Evolutionary conservation across 2,329 filamentous ascomycete species (phyloP).

Genomic region (Exophiala phaeomuriformis): DNA sequence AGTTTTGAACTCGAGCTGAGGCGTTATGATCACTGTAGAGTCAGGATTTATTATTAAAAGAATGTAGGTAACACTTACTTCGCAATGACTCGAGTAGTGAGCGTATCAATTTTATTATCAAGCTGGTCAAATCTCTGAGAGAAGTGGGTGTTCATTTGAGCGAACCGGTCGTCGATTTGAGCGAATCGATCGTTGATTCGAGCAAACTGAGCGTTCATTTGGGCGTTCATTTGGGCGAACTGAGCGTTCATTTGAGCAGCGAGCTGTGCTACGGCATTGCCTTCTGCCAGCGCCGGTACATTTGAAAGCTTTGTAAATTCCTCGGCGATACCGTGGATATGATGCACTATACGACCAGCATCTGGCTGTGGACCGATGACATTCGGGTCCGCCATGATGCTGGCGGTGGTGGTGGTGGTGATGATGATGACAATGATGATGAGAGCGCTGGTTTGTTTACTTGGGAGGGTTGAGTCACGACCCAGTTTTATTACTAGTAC

Average conservation of each 20-base stretch:
- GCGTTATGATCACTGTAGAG: conserved; percentile 3
- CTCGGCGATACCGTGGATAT: background rate
- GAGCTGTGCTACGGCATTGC: background rate
- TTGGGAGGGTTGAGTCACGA: too few species aligned
- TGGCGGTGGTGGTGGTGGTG: background rate
- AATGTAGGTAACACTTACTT: background rate
- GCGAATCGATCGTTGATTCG: background rate
- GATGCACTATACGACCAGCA: conserved; percentile 2
- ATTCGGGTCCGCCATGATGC: conserved; percentile 4
- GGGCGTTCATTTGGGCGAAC: background rate
- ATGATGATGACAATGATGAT: background rate
- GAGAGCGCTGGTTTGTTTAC: background rate
- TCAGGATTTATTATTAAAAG: conserved; percentile 4
- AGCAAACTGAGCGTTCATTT: background rate
- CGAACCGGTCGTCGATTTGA: background rate
- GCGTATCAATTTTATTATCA: background rate
- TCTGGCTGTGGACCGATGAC: conserved; percentile 2
- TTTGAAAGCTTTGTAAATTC: conserved; percentile 6
- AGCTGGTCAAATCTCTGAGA: background rate
- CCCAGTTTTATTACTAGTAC: too few species aligned
- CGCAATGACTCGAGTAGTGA: background rate
- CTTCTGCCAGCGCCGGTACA: conserved; percentile 3
- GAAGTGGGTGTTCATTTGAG: background rate
- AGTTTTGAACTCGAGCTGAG: conserved; percentile 5
- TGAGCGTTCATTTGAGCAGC: background rate